These are phyloP conservation scores for Mortierella claussenii DNA, from an alignment of 192 early-diverging fungal genomes.

Conservation along the genomic window DNA sequence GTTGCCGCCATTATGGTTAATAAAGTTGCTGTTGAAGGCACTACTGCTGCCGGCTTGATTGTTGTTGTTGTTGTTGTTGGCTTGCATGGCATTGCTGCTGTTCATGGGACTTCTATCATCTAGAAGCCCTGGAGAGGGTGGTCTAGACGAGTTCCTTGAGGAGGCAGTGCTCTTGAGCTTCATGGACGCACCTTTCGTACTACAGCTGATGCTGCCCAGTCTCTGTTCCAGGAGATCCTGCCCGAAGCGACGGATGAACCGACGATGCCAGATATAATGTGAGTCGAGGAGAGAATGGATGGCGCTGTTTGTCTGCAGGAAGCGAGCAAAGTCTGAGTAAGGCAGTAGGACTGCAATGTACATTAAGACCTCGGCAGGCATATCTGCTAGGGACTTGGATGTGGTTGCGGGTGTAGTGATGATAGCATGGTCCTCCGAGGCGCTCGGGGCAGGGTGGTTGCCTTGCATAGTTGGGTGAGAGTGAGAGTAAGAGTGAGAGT, in stretches of 20 bases:
- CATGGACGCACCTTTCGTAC: no score
- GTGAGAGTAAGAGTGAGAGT: no score
- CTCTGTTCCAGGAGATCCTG: slow-evolving; percentile 16
- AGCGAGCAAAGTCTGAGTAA: slow-evolving; percentile 27
- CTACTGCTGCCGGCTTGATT: no score
- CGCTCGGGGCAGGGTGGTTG: no score
- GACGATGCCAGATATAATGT: slow-evolving; percentile 44
- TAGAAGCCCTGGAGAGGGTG: slow-evolving; percentile 10
- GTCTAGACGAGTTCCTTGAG: neutral
- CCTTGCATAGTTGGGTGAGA: no score
- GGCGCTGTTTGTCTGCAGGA: slow-evolving; percentile 23
- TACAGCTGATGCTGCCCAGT: neutral
- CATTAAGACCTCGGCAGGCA: slow-evolving; percentile 37
- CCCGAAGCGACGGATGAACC: slow-evolving; percentile 32
- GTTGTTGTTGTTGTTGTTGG: no score
- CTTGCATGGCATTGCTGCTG: slow-evolving; percentile 3
- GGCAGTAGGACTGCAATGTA: slow-evolving; percentile 11
- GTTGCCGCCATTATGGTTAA: no score
- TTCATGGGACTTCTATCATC: neutral
- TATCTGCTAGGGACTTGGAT: slow-evolving; percentile 6
- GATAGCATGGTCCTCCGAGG: no score
- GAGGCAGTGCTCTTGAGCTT: neutral
- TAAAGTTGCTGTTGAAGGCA: no score
- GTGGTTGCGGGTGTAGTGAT: no score
- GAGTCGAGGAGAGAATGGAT: slow-evolving; percentile 20